A percentile compares a stretch with the other conserved stretches of the same genome.
Evolutionary conservation across 164 flowering plant species (phyloP).

Genomic region (Sedum album): DNA sequence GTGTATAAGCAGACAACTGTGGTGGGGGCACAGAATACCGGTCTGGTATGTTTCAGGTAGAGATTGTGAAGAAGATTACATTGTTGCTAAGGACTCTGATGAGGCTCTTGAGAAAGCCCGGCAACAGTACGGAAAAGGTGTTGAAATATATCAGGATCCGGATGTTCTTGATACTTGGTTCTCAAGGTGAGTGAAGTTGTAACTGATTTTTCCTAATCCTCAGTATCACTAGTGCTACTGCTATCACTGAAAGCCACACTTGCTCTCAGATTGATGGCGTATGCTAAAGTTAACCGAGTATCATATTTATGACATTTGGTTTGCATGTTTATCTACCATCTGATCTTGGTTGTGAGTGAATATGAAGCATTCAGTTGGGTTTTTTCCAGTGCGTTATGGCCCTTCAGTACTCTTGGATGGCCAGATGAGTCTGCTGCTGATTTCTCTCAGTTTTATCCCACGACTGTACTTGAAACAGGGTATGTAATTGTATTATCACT

Average conservation of each 20-base stretch:
- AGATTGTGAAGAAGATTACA: constrained; percentile 79
- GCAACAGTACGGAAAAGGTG: constrained; percentile 63
- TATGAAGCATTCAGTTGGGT: background rate
- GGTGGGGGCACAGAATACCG: constrained; percentile 99
- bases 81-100: constrained; percentile 65
- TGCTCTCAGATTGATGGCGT: background rate
- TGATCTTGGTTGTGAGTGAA: background rate
- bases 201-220: background rate
- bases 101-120: constrained; percentile 75
- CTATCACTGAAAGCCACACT: background rate
- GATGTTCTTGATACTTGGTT: constrained; percentile 99
- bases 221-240: background rate
- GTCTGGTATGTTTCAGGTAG: constrained; percentile 89
- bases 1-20: constrained; percentile 97
- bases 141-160: constrained; percentile 88
- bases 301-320: background rate
- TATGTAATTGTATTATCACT: constrained; percentile 17
- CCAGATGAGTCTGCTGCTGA: constrained; percentile 80
- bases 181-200: constrained; percentile 17
- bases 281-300: background rate
- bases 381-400: constrained; percentile 68
- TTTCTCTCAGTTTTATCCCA: constrained; percentile 66
- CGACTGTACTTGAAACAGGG: constrained; percentile 96
- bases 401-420: constrained; percentile 98
- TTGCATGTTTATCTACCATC: background rate